phyloP scores from a whole-genome alignment of 768 basidiomycete species.

The Suillus clintonianus region DNA sequence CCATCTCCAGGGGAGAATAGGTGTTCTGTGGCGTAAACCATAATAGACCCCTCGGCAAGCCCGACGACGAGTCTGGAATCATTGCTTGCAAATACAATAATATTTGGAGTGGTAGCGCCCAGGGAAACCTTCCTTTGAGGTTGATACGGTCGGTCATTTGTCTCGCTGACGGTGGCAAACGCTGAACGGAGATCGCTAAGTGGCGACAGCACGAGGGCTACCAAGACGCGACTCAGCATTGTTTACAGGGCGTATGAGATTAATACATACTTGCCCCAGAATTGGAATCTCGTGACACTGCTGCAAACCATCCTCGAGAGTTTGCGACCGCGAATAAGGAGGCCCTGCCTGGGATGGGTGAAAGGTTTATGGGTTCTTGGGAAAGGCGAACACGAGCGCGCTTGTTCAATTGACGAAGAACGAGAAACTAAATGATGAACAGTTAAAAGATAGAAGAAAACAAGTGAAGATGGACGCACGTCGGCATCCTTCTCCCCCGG shows the following conservation, averaged over 20 bases:
- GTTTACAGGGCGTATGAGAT: neutral
- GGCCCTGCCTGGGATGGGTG: slow-evolving; percentile 44
- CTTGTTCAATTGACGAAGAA: slow-evolving; percentile 51
- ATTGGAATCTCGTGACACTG: slow-evolving; percentile 42
- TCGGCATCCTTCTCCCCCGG: slow-evolving; percentile 33
- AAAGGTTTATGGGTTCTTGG: slow-evolving; percentile 44
- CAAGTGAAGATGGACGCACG: slow-evolving; percentile 16
- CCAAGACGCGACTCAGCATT: neutral
- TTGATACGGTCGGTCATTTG: slow-evolving; percentile 44
- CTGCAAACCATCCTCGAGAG: slow-evolving; percentile 69
- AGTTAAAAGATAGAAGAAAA: slow-evolving; percentile 8
- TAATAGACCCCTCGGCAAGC: slow-evolving; percentile 57
- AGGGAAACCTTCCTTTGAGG: slow-evolving; percentile 54
- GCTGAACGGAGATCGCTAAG: slow-evolving; percentile 61
- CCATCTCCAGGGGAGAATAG: slow-evolving; percentile 50
- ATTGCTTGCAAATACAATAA: slow-evolving; percentile 56
- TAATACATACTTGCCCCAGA: slow-evolving; percentile 39
- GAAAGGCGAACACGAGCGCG: slow-evolving; percentile 68
- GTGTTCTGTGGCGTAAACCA: slow-evolving; percentile 57
- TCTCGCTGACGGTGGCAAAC: slow-evolving; percentile 42
- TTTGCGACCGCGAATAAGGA: slow-evolving; percentile 62
- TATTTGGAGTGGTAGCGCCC: slow-evolving; percentile 47
- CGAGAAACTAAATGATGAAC: slow-evolving; percentile 35
- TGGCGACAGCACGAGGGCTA: slow-evolving; percentile 65
- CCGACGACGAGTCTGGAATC: slow-evolving; percentile 64